A percentile compares a stretch with the other conserved stretches of the same genome.
Conservation (phyloP, 1,284 basidiomycete genomes). For the Apiotrichum laibachii region DNA sequence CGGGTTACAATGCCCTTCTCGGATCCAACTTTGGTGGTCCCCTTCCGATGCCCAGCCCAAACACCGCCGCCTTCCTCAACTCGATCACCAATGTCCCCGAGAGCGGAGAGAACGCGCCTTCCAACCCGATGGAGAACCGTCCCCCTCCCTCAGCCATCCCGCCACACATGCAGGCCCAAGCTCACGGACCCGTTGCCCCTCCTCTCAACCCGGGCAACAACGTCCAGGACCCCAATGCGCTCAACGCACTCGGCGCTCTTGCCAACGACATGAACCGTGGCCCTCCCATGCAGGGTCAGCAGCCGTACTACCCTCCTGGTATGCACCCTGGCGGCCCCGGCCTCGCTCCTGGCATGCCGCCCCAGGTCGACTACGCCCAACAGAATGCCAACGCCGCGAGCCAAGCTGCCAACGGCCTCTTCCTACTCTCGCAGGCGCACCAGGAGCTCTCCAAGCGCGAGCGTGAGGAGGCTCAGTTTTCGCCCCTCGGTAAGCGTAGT, state of each 20-base stretch:
- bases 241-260: constrained; percentile 74
- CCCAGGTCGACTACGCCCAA: constrained; percentile 44
- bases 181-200: constrained; percentile 29
- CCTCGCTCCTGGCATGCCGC: constrained; percentile 17
- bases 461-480: constrained; percentile 53
- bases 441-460: constrained; percentile 95
- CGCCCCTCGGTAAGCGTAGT: constrained; percentile 19
- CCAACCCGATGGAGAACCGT: constrained; percentile 1
- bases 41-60: constrained; percentile 75
- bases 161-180: constrained; percentile 25
- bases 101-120: constrained; percentile 21
- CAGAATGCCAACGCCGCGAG: constrained; percentile 48
- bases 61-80: constrained; percentile 86
- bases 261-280: constrained; percentile 54
- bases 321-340: constrained; percentile 24
- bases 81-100: constrained; percentile 73
- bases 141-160: constrained; percentile 33
- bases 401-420: constrained; percentile 81
- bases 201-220: constrained; percentile 26
- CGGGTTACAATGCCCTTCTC: constrained; percentile 53
- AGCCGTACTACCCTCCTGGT: constrained; percentile 21
- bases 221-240: constrained; percentile 68
- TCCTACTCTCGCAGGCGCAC: constrained; percentile 87
- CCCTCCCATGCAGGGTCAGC: constrained; percentile 2
- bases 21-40: constrained; percentile 41